phyloP scores from a whole-genome alignment of 495 filamentous ascomycete genomes.

The Lophium mytilinum region DNA sequence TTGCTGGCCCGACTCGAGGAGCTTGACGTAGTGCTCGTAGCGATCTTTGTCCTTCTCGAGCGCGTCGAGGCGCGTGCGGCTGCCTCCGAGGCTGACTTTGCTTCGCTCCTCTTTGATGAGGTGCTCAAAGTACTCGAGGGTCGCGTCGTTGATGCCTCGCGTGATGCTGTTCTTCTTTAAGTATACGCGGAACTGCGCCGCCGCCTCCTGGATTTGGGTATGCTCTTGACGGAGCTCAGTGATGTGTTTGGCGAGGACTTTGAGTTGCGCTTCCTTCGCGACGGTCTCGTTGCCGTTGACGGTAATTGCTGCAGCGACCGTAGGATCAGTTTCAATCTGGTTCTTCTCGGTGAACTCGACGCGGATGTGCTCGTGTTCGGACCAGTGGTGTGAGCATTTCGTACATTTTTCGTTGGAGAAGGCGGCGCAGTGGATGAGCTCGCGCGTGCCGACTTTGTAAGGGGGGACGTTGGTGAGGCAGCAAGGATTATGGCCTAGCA shows the following conservation, averaged over 20 bases:
- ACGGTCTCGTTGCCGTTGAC: background rate
- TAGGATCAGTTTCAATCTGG: background rate
- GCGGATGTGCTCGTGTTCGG: background rate
- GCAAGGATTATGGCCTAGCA: background rate
- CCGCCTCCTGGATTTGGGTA: slow-evolving; percentile 28
- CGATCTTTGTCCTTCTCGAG: background rate
- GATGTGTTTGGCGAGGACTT: slow-evolving; percentile 13
- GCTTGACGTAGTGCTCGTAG: background rate
- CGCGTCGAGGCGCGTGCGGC: background rate
- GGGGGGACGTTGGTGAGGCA: background rate
- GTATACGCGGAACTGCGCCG: slow-evolving; percentile 35
- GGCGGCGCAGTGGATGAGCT: background rate
- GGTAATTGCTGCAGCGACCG: background rate
- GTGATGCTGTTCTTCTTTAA: slow-evolving; percentile 34
- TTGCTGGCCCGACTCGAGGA: background rate
- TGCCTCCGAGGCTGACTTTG: slow-evolving; percentile 16
- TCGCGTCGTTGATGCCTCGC: slow-evolving; percentile 34
- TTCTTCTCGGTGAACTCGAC: background rate
- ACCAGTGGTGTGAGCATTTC: background rate
- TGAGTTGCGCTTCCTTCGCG: background rate
- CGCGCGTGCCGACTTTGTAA: background rate
- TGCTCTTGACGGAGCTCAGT: slow-evolving; percentile 30
- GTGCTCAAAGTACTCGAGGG: slow-evolving; percentile 33
- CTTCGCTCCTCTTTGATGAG: slow-evolving; percentile 28
- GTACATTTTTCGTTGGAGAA: background rate